phyloP scores from a whole-genome alignment of 495 filamentous ascomycete species.

The Tuber magnatum region DNA sequence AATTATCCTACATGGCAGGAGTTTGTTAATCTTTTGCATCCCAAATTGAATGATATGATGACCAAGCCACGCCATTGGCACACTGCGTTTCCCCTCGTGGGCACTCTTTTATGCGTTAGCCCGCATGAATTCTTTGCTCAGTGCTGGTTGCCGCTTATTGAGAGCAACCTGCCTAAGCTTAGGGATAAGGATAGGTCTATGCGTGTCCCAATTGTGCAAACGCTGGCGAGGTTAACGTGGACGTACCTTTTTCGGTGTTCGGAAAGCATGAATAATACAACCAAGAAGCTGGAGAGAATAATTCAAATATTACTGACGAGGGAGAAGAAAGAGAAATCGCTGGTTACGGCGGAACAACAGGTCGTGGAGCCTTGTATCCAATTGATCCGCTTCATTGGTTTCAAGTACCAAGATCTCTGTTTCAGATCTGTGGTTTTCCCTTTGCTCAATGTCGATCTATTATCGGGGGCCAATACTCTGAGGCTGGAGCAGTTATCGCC shows the following conservation, averaged over 20 bases:
- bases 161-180: constrained; percentile 64
- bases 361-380: constrained; percentile 86
- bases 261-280: constrained; percentile 61
- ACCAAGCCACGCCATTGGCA: constrained; percentile 86
- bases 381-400: constrained; percentile 89
- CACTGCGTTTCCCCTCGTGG: constrained; percentile 75
- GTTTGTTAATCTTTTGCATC: constrained; percentile 67
- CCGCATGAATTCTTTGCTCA: constrained; percentile 70
- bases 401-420: constrained; percentile 84
- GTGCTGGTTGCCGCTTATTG: constrained; percentile 77
- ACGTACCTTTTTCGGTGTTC: constrained; percentile 79
- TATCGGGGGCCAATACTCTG: constrained; percentile 68
- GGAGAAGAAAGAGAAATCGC: constrained; percentile 55
- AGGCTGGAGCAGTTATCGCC: constrained; percentile 91
- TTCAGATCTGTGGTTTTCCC: constrained; percentile 90
- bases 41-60: constrained; percentile 71
- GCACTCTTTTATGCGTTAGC: constrained; percentile 78
- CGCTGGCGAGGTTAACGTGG: constrained; percentile 89
- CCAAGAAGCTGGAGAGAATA: constrained; percentile 80
- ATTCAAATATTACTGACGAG: constrained; percentile 69
- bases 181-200: constrained; percentile 86
- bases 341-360: constrained; percentile 69
- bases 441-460: constrained; percentile 82
- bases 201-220: constrained; percentile 73
- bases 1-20: constrained; percentile 75